Evolutionary conservation across 306 rosid species (phyloP), one percentile per base, ranked within the genome.

Genomic region (Fragaria vesca): DNA sequence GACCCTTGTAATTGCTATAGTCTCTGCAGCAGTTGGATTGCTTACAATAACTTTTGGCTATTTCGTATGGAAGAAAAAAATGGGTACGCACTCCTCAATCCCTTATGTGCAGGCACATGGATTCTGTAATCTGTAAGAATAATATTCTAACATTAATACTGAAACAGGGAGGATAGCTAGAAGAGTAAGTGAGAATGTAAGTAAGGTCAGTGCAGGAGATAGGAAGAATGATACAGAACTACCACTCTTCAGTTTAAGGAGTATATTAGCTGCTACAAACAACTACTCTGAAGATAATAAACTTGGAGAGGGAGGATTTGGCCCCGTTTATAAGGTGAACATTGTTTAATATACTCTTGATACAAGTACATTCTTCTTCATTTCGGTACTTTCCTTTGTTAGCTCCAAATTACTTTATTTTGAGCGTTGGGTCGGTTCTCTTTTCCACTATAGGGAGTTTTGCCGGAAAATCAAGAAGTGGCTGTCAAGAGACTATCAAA

Each of bases 301-400:
- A 76, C 84, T 85, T 15, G 96, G 92, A 72, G 75, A n/a, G 45
- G 95, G 92, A n/a, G 95, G 95, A 34, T 88, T 80, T 60, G 95
- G 95, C 12, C 80, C 89, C 16, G 90, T 24, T 24, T 24, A 24
- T 24, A 24, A 24, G 24, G 24, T 24, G 24, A 24, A 24, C 24
- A 24, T 30, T 42, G 10, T 9, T 9, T n/a, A 3, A 8, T 20
- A 10, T 20, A 3, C 50, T 66, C 7, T 34, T 34, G 0, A 38
- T 40, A 8, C 50, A 36, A 9, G 2, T 16, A 9, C 43, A 30
- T 34, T 54, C 1, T 20, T 38, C 47, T 24, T 24, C 24, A 17
- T 43, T 1, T 76, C 2, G 24, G 38, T 17, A 77, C 32, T 63
- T 26, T 5, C 45, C 16, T 8, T 3, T 26, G 36, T 30, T 28